Percentiles rank a stretch among this genome's conserved stretches.
Conservation (phyloP, 495 filamentous ascomycete genomes). For the Zalerion maritima region DNA sequence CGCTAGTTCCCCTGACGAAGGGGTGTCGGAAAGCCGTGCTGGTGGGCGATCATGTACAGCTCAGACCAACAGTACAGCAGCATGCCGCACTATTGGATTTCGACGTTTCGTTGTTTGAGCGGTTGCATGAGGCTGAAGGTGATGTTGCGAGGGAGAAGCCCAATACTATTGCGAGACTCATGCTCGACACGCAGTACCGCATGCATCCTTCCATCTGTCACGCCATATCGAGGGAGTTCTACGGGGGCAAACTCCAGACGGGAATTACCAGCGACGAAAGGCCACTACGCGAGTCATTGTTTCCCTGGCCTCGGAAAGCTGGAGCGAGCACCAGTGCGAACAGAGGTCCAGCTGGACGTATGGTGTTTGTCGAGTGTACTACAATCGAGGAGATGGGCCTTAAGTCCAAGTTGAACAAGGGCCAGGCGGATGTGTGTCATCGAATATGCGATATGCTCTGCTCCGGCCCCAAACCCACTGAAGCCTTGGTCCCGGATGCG, state of each 20-base stretch:
- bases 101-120: slow-evolving; percentile 36
- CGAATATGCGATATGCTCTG: slow-evolving; percentile 20
- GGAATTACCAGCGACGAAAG: slow-evolving; percentile 15
- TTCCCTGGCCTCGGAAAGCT: slow-evolving; percentile 21
- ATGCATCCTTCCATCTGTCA: slow-evolving; percentile 33
- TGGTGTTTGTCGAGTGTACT: slow-evolving; percentile 28
- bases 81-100: slow-evolving; percentile 21
- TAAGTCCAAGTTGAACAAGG: slow-evolving; percentile 31
- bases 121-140: too few relatives aligned
- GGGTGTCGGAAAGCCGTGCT: slow-evolving; percentile 31
- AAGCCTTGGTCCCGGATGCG: neutral
- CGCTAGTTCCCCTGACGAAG: slow-evolving; percentile 34
- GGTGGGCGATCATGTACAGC: slow-evolving; percentile 40
- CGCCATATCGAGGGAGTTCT: slow-evolving; percentile 35
- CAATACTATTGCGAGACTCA: slow-evolving; percentile 15
- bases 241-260: slow-evolving; percentile 26
- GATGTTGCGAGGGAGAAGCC: slow-evolving; percentile 6
- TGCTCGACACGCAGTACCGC: slow-evolving; percentile 41
- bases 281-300: slow-evolving; percentile 14
- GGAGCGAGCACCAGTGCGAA: slow-evolving; percentile 3
- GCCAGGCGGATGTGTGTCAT: slow-evolving; percentile 22
- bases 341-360: slow-evolving; percentile 11
- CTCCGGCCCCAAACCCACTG: slow-evolving; percentile 2
- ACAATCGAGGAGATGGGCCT: slow-evolving; percentile 24
- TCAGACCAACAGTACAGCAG: slow-evolving; percentile 31